These are phyloP conservation scores for Cyanidiococcus yangmingshanensis DNA, from an alignment of 23 red algal species.

Conservation along the genomic window DNA sequence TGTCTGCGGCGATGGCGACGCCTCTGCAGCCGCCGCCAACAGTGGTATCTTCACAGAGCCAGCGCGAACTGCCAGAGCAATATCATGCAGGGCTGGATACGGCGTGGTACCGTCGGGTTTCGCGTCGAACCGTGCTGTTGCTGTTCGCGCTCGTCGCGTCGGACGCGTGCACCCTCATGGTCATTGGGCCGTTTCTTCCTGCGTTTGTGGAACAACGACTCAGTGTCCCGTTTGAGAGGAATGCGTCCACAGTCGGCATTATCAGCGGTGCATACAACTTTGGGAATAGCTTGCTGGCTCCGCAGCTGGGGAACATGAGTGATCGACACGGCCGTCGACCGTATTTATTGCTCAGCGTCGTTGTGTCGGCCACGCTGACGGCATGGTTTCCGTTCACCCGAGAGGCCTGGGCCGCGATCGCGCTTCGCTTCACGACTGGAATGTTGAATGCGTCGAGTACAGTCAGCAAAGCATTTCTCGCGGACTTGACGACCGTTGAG, in stretches of 20 bases:
- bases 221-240: neutral
- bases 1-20: no score
- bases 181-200: slow-evolving; percentile 21
- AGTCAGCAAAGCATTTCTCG: slow-evolving; percentile 26
- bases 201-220: slow-evolving; percentile 26
- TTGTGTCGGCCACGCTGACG: slow-evolving; percentile 21
- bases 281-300: slow-evolving; percentile 22
- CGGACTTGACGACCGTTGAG: slow-evolving; percentile 23
- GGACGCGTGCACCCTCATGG: slow-evolving; percentile 31
- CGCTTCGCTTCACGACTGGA: slow-evolving; percentile 12
- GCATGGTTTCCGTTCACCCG: slow-evolving; percentile 19
- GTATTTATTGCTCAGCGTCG: slow-evolving; percentile 25
- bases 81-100: no score
- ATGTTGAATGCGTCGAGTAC: slow-evolving; percentile 16
- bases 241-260: slow-evolving; percentile 13
- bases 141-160: slow-evolving; percentile 24
- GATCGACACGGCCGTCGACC: slow-evolving; percentile 25
- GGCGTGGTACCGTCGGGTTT: neutral
- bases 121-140: slow-evolving; percentile 4
- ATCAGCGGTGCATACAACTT: slow-evolving; percentile 34
- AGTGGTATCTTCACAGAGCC: no score
- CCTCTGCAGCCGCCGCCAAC: no score
- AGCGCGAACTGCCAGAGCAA: no score
- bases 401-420: neutral
- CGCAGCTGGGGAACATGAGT: slow-evolving; percentile 25